These are phyloP conservation scores for Phaeosphaeriaceae sp. DNA, from an alignment of 2,329 filamentous ascomycete species.

Conservation along the genomic window DNA sequence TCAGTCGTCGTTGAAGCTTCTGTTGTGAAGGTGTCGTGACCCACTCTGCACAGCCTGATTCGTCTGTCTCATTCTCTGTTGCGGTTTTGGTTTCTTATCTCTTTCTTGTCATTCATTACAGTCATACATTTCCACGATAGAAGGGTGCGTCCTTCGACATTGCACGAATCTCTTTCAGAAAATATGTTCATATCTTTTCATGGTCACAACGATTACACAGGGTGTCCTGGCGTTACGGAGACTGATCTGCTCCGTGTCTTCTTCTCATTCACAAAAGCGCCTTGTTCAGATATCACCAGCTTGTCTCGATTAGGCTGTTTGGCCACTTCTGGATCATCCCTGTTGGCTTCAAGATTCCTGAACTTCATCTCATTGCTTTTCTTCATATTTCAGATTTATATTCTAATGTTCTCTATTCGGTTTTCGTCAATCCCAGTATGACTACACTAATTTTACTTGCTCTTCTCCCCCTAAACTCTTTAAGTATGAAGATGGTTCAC, in stretches of 20 bases:
- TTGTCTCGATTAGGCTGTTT: not conserved
- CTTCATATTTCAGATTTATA: not conserved
- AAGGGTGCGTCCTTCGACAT: not conserved
- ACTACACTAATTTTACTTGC: not conserved
- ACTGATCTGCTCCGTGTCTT: not conserved
- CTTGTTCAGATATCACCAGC: not conserved
- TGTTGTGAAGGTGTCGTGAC: not conserved
- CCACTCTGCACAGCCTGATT: not conserved
- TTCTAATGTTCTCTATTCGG: not conserved
- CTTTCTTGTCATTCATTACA: not conserved
- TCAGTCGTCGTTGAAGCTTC: constrained; percentile 19
- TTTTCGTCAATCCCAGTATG: not conserved
- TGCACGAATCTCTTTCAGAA: not conserved
- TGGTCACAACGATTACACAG: not conserved
- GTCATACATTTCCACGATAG: not conserved
- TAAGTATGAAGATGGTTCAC: too few relatives aligned
- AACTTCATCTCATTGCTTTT: not conserved
- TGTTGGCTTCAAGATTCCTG: not conserved
- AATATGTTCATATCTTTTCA: not conserved
- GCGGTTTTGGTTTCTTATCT: not conserved
- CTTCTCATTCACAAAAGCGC: not conserved
- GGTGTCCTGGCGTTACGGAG: not conserved
- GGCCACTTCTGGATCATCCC: not conserved
- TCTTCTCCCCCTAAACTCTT: not conserved
- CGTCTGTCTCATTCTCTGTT: not conserved